Evolutionary conservation across 2,329 filamentous ascomycete genomes (phyloP).

Genomic region (Penicillium nordicum): DNA sequence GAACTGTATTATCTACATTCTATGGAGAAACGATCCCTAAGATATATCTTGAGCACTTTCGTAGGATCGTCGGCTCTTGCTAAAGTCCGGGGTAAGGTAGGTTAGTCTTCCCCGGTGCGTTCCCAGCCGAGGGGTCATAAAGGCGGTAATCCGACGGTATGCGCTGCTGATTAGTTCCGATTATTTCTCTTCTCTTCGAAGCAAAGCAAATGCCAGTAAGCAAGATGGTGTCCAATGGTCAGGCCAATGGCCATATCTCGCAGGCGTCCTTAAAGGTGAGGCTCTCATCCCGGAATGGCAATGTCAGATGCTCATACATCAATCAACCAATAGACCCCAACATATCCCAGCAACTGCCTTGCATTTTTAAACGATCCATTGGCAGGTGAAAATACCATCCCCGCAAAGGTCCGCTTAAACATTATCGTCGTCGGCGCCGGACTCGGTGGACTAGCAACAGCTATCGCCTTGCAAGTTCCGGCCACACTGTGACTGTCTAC

Average conservation of each 20-base stretch:
- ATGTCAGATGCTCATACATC: background rate
- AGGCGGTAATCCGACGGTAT: background rate
- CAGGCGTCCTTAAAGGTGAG: background rate
- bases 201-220: background rate
- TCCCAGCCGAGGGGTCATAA: background rate
- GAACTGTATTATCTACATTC: background rate
- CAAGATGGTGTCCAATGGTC: background rate
- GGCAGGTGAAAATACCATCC: background rate
- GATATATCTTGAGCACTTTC: background rate
- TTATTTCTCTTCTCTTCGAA: background rate
- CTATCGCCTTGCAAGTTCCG: conserved; percentile 26
- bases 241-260: background rate
- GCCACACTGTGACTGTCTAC: conserved; percentile 28
- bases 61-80: background rate
- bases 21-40: background rate
- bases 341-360: conserved; percentile 7
- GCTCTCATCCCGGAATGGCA: background rate
- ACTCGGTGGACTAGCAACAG: conserved; percentile 29
- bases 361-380: background rate
- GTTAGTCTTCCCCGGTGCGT: background rate
- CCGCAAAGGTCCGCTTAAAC: conserved; percentile 11
- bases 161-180: background rate
- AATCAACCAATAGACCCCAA: background rate
- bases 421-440: conserved; percentile 33
- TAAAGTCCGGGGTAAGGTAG: background rate